These are phyloP conservation scores for Paramecium sonneborni DNA, from an alignment of 73 alveolate species.

Conservation along the genomic window DNA sequence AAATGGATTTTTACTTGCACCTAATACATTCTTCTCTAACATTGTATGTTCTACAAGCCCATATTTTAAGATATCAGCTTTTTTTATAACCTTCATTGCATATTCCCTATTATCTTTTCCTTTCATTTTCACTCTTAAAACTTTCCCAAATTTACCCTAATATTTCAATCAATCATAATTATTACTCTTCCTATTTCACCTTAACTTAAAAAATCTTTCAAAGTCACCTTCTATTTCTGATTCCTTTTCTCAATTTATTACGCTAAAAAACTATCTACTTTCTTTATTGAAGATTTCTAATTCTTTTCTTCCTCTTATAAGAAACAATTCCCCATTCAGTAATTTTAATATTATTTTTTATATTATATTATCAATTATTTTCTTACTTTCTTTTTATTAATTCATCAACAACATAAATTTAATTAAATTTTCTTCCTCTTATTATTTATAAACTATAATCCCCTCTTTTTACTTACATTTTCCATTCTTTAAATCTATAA, in stretches of 20 bases:
- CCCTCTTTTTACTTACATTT: too few species aligned
- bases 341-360: background rate
- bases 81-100: constrained; percentile 85
- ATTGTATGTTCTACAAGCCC: constrained; percentile 81
- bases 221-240: background rate
- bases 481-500: too few species aligned
- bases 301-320: background rate
- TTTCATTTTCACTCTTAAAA: constrained; percentile 47
- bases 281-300: constrained; percentile 1
- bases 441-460: too few species aligned
- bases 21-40: constrained; percentile 90
- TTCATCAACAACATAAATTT: background rate
- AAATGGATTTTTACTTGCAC: constrained; percentile 87
- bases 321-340: constrained; percentile 9
- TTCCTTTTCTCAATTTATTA: background rate
- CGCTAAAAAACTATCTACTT: background rate
- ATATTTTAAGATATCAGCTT: constrained; percentile 74
- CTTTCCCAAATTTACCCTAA: constrained; percentile 53
- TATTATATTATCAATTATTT: background rate
- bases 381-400: background rate
- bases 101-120: constrained; percentile 74
- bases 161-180: background rate
- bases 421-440: background rate
- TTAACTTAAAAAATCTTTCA: constrained; percentile 34
- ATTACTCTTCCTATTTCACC: constrained; percentile 51